Conservation (phyloP, 345 rosid species). For the Murraya koenigii region DNA sequence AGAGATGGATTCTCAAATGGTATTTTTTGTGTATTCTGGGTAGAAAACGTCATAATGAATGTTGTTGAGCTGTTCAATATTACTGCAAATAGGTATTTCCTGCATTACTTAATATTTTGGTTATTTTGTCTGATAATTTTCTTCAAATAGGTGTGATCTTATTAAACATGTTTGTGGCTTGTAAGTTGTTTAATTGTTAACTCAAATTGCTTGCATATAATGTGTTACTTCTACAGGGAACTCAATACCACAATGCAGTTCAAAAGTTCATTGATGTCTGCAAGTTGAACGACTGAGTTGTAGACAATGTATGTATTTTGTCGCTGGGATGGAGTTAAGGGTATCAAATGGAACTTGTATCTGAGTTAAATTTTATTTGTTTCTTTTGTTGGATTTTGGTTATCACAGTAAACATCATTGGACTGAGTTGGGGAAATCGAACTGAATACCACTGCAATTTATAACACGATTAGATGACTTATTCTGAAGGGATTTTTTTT, state of each 20-base stretch:
- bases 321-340: neutral
- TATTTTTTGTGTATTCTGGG: neutral
- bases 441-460: too few relatives aligned
- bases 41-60: neutral
- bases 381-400: neutral
- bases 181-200: neutral
- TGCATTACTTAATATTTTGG: neutral
- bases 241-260: conserved; percentile 88
- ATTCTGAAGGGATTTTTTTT: too few relatives aligned
- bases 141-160: neutral
- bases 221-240: conserved; percentile 53
- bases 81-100: neutral
- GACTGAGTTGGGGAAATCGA: neutral
- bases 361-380: neutral
- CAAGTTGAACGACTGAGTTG: conserved; percentile 58
- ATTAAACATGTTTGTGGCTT: neutral
- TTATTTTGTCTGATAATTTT: neutral
- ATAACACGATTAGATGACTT: too few relatives aligned
- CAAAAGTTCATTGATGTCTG: conserved; percentile 79
- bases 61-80: neutral
- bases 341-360: neutral
- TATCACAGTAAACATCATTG: too few relatives aligned
- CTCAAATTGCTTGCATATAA: neutral
- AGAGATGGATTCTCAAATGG: neutral
- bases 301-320: neutral